Base-by-base conservation (phyloP, 176 grass and related monocot genomes). In the Aechmea fasciata region DNA sequence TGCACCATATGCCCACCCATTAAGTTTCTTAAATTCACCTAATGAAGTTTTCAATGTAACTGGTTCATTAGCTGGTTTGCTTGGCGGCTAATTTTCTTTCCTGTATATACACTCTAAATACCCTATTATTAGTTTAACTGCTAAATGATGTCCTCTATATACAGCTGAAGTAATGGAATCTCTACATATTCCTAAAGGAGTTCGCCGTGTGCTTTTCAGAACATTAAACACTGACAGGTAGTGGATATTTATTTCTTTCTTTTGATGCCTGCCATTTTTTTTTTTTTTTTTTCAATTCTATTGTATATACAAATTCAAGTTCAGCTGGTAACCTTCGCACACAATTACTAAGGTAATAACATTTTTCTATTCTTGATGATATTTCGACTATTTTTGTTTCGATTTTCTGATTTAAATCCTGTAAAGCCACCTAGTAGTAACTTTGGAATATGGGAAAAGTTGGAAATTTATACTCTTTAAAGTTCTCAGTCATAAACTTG, bases 171-270 rank as follows among this genome's bases (percentile, higher is more conserved):
- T 91, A 9, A 84, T 96, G 87, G 69, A 81, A 70, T 85, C 80
- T 1, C 57, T 96, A 26, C 73, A 82, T 64, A 88, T 91, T 77
- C 82, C 85, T 17, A 87, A 33, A 81, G 91, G 91, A 75, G 85
- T 88, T 81, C 80, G 71, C 0, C 82, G 82, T 50, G 91, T 91
- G 47, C 87, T 96, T 69, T 96, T 96, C 17, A 66, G 87, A 57
- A 88, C 87, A 66, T 73, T 88, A 65, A 91, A 96, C 50, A 91
- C 91, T 7, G 87, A 96, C 41, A 85, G 85, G 91, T 91, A 83
- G 47, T 69, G 23, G 11, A 11, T 63, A 69, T n/a, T 19, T 15
- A 65, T n/a, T 55, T 51, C 17, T 66, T 57, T 74, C 1, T 48
- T 55, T n/a, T 59, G 54, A 9, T 19, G 14, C 20, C 13, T 59